Percentiles rank a stretch among this genome's conserved stretches.
Evolutionary conservation across 208 protist genomes (phyloP).

Genomic region (Trypanosoma theileri): DNA sequence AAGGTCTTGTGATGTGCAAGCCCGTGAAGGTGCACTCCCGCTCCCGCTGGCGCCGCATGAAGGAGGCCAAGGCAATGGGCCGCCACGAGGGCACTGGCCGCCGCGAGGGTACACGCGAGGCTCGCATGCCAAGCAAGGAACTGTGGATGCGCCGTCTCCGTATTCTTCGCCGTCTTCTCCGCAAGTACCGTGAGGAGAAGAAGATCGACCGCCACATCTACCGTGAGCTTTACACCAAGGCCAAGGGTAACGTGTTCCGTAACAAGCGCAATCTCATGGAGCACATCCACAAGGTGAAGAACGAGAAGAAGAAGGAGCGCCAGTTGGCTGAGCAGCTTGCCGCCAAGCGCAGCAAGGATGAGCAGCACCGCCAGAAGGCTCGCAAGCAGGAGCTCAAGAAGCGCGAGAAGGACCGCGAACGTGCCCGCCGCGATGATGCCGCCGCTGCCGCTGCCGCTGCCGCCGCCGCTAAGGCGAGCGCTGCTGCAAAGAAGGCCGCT

Average conservation of each 20-base stretch:
- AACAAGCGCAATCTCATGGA: slow-evolving; percentile 99
- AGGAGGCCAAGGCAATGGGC: slow-evolving; percentile 93
- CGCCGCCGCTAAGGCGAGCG: background rate
- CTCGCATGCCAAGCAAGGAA: slow-evolving; percentile 96
- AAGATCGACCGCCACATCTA: slow-evolving; percentile 99
- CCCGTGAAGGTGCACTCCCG: slow-evolving; percentile 95
- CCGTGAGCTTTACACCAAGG: slow-evolving; percentile 97
- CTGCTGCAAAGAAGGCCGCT: slow-evolving; percentile 49
- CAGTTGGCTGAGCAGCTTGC: slow-evolving; percentile 90
- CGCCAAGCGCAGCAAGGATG: slow-evolving; percentile 67
- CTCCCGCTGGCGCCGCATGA: slow-evolving; percentile 85
- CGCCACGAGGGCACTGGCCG: slow-evolving; percentile 95
- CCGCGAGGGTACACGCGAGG: slow-evolving; percentile 96
- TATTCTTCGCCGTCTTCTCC: slow-evolving; percentile 96
- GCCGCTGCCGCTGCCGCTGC: slow-evolving; percentile 35
- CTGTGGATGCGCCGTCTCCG: slow-evolving; percentile 98
- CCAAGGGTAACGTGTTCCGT: slow-evolving; percentile 99
- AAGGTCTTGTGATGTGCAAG: slow-evolving; percentile 97
- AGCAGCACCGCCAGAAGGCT: slow-evolving; percentile 70
- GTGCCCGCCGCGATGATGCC: slow-evolving; percentile 62
- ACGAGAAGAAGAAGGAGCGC: slow-evolving; percentile 95
- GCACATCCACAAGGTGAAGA: slow-evolving; percentile 98
- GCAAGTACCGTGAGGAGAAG: slow-evolving; percentile 97
- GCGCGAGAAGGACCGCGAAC: slow-evolving; percentile 75
- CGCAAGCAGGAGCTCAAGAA: slow-evolving; percentile 75